A percentile compares a stretch with the other conserved stretches of the same genome.
Evolutionary conservation across 768 basidiomycete species (phyloP).

Genomic region (Panellus pusillus): DNA sequence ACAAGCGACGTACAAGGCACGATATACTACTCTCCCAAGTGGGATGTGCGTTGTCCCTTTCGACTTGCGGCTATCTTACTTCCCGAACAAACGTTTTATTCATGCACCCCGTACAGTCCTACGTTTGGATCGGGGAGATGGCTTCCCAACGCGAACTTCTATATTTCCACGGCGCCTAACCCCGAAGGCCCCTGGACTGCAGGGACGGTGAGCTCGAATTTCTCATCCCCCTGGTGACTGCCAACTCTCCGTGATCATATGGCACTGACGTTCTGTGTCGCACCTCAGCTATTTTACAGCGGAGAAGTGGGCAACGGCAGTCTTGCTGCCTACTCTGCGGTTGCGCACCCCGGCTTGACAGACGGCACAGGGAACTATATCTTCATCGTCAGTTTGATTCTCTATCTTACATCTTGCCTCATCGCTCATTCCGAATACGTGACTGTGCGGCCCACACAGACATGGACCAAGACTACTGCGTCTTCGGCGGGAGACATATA

Average conservation of each 20-base stretch:
- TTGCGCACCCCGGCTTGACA: conserved; percentile 16
- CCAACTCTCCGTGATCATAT: background rate
- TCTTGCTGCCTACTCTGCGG: conserved; percentile 15
- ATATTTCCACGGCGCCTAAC: conserved; percentile 12
- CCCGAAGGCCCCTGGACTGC: conserved; percentile 18
- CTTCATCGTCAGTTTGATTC: conserved; percentile 15
- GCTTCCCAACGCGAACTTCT: conserved; percentile 17
- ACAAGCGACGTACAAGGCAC: conserved; percentile 14
- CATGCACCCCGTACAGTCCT: background rate
- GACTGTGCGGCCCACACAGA: background rate
- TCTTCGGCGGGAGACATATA: conserved; percentile 10
- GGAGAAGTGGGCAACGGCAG: conserved; percentile 7
- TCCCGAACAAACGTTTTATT: background rate
- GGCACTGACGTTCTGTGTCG: background rate
- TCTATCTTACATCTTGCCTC: background rate
- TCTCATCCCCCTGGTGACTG: background rate
- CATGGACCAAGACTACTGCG: conserved; percentile 7
- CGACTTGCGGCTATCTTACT: too few relatives aligned
- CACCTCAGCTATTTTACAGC: conserved; percentile 15
- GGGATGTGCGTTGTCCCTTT: conserved; percentile 6
- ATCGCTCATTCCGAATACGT: too few relatives aligned
- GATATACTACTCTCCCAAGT: conserved; percentile 15
- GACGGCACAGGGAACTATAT: conserved; percentile 21
- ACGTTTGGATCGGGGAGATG: conserved; percentile 19
- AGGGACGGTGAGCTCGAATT: background rate